These are phyloP conservation scores for Anisogramma anomala DNA, from an alignment of 2,329 filamentous ascomycete species.

Conservation along the genomic window DNA sequence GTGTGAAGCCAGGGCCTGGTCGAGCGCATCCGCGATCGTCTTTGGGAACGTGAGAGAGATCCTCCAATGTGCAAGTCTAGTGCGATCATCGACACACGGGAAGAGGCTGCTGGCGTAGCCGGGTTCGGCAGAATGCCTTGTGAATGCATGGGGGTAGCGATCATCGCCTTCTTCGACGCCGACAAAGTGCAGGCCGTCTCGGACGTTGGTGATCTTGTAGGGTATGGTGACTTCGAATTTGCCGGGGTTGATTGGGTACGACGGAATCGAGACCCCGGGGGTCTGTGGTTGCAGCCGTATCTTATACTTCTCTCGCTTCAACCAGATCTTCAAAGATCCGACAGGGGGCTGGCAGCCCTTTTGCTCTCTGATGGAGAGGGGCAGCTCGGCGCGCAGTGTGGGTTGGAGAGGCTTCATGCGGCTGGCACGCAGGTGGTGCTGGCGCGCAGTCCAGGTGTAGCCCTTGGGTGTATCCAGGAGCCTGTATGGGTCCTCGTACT, in stretches of 20 bases:
- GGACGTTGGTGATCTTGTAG: slow-evolving; percentile 61
- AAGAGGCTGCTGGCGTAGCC: slow-evolving; percentile 80
- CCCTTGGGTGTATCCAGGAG: slow-evolving; percentile 48
- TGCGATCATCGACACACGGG: slow-evolving; percentile 80
- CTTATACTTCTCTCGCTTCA: slow-evolving; percentile 25
- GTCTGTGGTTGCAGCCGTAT: slow-evolving; percentile 20
- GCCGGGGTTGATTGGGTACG: slow-evolving; percentile 9
- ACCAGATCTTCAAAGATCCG: slow-evolving; percentile 34
- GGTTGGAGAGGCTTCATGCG: slow-evolving; percentile 47
- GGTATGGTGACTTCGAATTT: slow-evolving; percentile 48
- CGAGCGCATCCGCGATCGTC: slow-evolving; percentile 69
- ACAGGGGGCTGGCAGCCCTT: slow-evolving; percentile 45
- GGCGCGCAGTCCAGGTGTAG: slow-evolving; percentile 55
- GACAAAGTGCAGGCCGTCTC: slow-evolving; percentile 86
- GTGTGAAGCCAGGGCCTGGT: slow-evolving; percentile 31
- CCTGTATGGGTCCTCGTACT: slow-evolving; percentile 55
- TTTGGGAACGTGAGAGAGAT: slow-evolving; percentile 76
- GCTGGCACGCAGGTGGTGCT: slow-evolving; percentile 63
- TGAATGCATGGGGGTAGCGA: slow-evolving; percentile 86
- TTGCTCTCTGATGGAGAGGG: slow-evolving; percentile 43
- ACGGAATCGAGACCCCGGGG: slow-evolving; percentile 8
- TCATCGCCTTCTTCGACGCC: slow-evolving; percentile 68
- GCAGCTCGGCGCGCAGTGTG: slow-evolving; percentile 39
- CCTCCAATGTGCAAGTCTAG: slow-evolving; percentile 68
- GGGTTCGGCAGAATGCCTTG: slow-evolving; percentile 65